Evolutionary conservation across 2,329 filamentous ascomycete genomes (phyloP).

Genomic region (Paecilomyces dactylethromorphus): DNA sequence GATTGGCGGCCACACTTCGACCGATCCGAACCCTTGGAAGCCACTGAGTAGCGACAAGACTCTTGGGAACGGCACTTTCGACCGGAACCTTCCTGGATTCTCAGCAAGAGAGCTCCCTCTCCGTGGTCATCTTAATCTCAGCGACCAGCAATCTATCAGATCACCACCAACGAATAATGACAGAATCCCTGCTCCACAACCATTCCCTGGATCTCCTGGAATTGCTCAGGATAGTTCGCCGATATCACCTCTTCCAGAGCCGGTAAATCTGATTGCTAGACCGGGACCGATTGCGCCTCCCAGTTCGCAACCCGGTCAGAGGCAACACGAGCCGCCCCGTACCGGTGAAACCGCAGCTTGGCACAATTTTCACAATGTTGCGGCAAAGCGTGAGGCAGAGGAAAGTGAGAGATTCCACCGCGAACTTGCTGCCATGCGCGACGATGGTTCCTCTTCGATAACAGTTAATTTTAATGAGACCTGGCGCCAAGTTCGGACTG

Average conservation of each 20-base stretch:
- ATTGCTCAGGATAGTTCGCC: constrained; percentile 27
- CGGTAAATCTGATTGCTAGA: constrained; percentile 32
- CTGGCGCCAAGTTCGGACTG: constrained; percentile 39
- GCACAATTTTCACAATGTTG: constrained; percentile 38
- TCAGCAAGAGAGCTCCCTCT: constrained; percentile 38
- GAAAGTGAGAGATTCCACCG: constrained; percentile 34
- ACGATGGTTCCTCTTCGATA: constrained; percentile 28
- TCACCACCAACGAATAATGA: constrained; percentile 14
- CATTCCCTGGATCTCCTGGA: constrained; percentile 23
- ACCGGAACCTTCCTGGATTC: constrained; percentile 45
- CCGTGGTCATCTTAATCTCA: constrained; percentile 32
- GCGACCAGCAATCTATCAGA: constrained; percentile 31
- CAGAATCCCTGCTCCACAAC: constrained; percentile 15
- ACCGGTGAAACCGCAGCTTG: constrained; percentile 30
- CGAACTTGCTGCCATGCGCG: constrained; percentile 32
- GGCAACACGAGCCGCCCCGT: constrained; percentile 23
- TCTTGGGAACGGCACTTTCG: constrained; percentile 59
- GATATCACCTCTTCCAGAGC: constrained; percentile 30
- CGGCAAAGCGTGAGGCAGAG: constrained; percentile 34
- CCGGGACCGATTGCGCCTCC: constrained; percentile 44
- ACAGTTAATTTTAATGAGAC: constrained; percentile 37
- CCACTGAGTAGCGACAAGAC: constrained; percentile 49
- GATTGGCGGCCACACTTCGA: constrained; percentile 23
- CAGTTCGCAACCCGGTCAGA: constrained; percentile 24
- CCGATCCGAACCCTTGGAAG: constrained; percentile 52